Base-by-base conservation (phyloP, 2,329 filamentous ascomycete species). In the Lecanoromycetidae sp. region DNA sequence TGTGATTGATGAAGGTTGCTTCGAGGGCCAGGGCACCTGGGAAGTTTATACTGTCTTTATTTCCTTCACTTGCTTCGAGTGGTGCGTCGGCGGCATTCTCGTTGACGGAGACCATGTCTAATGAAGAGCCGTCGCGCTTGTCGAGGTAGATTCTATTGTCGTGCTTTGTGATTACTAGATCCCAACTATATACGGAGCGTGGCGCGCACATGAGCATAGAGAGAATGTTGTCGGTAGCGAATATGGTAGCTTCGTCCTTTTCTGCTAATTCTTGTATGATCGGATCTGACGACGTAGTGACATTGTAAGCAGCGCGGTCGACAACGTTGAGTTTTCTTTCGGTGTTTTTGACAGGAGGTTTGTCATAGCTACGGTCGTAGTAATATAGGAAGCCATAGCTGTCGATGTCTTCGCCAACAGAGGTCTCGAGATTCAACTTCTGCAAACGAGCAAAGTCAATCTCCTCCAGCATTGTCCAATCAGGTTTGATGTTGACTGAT, bases 201-300 rank as follows among this genome's bases (percentile, higher is more conserved):
- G 91, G 85, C 43, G 91, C 81, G 70, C 91, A 98, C 91, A 98
- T 98, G 60, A 98, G 82, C 87, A 95, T 96, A 56, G 90, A 96
- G 51, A 98, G 79, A 59, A 98, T 88, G 69, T 83, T 94, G 67
- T 95, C 88, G 36, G 91, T 95, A 54, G 91, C 87, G 63, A 96
- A 98, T 61, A 98, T 90, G 57, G 86, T 91, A 38, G 88, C 91
- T 70, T 95, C 88, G 61, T 94, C 80, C 73, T 88, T 93, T 59
- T 96, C 90, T 54, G 91, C 85, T 47, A 96, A 79, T 64, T 96
- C 90, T 71, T 96, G 90, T 63, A 98, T 94, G 59, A 98, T 79
- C 38, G 91, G 91, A 64, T 98, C 91, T 57, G 84, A 87, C 20
- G 90, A 93, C 9, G 91, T 96, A 48, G 90, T 94, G 63, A 96